Base-by-base conservation (phyloP, 208 protist species). In the Trypanosoma congolense region DNA sequence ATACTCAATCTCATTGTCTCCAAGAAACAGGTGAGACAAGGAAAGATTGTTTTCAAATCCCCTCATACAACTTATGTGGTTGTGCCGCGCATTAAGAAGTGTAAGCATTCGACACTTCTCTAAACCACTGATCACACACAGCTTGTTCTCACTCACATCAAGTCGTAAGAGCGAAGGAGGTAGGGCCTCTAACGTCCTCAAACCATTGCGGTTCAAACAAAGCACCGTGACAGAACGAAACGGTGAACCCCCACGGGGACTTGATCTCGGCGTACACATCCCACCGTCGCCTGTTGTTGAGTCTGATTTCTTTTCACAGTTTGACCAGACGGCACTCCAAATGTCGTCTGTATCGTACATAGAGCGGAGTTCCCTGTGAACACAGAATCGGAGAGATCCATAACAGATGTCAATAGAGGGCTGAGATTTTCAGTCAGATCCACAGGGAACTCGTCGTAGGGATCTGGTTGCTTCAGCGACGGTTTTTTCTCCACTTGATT, bases 351-450 rank as follows among this genome's bases (percentile, higher is more conserved):
- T 74, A 0, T 61, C 80, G 19, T 64, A 56, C 31, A 51, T 6
- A 4, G 12, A 21, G 9, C 50, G 65, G 29, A 60, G 48, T 29
- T 43, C 5, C 80, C 75, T 14, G 58, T 66, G 19, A 73, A 44
- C 16, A 65, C 56, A 24, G 62, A 65, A 22, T 66, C 65, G 16
- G 72, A 73, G 18, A 93, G 75, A 63, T 90, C 75, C 36, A 93
- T 50, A 5, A 85, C 78, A 50, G 71, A 75, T 42, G 76, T 70
- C 43, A 88, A 56, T 12, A 87, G 47, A 1, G 86, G 80, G 49
- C 64, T 89, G 6, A 93, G 67, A 41, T 93, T 90, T 4, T 77
- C 65, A 0, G 75, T 80, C n/a, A 93, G 12, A 54, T 92, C 81
- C 3, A 92, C 45, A 0, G 67, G 51, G 29, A 87, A 80, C 30